A percentile compares a stretch with the other conserved stretches of the same genome.
phyloP scores from a whole-genome alignment of 371 early-diverging fungal genomes.

The Cokeromyces recurvatus region DNA sequence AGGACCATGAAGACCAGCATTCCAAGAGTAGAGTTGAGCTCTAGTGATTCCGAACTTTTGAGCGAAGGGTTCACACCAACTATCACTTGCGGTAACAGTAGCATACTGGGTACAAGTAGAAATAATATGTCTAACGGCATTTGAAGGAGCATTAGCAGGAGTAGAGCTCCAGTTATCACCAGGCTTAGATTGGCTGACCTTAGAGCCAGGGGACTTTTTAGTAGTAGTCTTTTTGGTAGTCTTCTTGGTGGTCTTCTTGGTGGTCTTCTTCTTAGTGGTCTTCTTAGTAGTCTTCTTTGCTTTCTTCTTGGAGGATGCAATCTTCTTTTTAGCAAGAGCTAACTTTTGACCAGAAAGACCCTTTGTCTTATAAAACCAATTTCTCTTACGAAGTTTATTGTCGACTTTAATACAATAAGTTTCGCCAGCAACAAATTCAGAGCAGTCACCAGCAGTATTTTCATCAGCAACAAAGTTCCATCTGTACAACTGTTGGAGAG shows the following conservation, averaged over 20 bases:
- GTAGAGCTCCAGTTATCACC: conserved; percentile 24
- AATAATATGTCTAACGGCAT: conserved; percentile 26
- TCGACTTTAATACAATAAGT: conserved; percentile 14
- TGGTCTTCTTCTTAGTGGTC: conserved; percentile 17
- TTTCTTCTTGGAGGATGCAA: conserved; percentile 21
- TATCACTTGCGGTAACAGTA: conserved; percentile 16
- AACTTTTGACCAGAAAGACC: conserved; percentile 19
- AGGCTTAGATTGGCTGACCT: conserved; percentile 17
- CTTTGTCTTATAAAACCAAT: conserved; percentile 24
- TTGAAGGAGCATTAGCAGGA: conserved; percentile 19
- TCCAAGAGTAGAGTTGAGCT: conserved; percentile 23
- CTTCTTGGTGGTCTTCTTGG: conserved; percentile 15
- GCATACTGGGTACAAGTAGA: conserved; percentile 29
- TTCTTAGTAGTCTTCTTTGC: conserved; percentile 27
- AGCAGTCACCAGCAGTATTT: conserved; percentile 6
- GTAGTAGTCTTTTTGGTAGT: conserved; percentile 8
- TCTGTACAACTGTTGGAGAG: conserved; percentile 1
- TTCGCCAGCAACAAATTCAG: conserved; percentile 4
- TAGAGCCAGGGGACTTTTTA: conserved; percentile 2
- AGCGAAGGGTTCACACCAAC: conserved; percentile 23
- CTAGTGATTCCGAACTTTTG: conserved; percentile 18
- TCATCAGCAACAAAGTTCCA: conserved; percentile 11
- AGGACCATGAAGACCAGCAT: conserved; percentile 28
- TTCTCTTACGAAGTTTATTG: conserved; percentile 10
- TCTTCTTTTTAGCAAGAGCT: conserved; percentile 20